Percentiles rank a stretch among this genome's conserved stretches.
Evolutionary conservation across 1,284 basidiomycete genomes (phyloP).

Genomic region (Cryptococcus sp.): DNA sequence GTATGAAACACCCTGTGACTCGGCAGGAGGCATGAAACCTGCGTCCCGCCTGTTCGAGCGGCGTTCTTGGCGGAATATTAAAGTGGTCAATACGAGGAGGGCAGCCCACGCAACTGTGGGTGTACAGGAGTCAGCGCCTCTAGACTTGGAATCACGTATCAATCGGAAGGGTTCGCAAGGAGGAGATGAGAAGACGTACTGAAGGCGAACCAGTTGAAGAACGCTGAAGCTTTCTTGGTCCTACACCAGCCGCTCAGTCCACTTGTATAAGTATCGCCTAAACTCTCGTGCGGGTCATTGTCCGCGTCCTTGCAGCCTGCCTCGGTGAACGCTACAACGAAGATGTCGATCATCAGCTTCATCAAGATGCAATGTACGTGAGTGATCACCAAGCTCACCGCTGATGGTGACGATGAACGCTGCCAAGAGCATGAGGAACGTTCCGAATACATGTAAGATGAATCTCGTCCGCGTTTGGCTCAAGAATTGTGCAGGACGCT

Average conservation of each 20-base stretch:
- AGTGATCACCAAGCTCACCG: conserved; percentile 18
- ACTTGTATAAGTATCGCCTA: conserved; percentile 69
- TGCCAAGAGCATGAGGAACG: conserved; percentile 67
- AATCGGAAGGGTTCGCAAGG: neutral
- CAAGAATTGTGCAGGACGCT: conserved; percentile 72
- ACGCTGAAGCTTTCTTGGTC: conserved; percentile 81
- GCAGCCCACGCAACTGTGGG: conserved; percentile 30
- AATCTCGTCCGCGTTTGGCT: conserved; percentile 76
- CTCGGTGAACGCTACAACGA: conserved; percentile 25
- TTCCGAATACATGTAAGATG: conserved; percentile 71
- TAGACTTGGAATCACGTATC: neutral
- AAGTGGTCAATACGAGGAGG: conserved; percentile 35
- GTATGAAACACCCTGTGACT: conserved; percentile 27
- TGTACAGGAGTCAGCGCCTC: neutral
- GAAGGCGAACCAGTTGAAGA: conserved; percentile 72
- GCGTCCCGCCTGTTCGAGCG: conserved; percentile 30
- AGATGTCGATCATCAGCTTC: too few relatives aligned
- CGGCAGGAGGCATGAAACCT: conserved; percentile 35
- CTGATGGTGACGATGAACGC: conserved; percentile 59
- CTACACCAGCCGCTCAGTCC: conserved; percentile 76
- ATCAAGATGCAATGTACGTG: neutral
- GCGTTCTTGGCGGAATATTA: conserved; percentile 40
- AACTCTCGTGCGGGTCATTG: conserved; percentile 68
- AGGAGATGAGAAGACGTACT: conserved; percentile 1
- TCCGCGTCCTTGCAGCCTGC: conserved; percentile 76